These are phyloP conservation scores for Aleurites moluccanus DNA, from an alignment of 441 rosid species.

Conservation along the genomic window DNA sequence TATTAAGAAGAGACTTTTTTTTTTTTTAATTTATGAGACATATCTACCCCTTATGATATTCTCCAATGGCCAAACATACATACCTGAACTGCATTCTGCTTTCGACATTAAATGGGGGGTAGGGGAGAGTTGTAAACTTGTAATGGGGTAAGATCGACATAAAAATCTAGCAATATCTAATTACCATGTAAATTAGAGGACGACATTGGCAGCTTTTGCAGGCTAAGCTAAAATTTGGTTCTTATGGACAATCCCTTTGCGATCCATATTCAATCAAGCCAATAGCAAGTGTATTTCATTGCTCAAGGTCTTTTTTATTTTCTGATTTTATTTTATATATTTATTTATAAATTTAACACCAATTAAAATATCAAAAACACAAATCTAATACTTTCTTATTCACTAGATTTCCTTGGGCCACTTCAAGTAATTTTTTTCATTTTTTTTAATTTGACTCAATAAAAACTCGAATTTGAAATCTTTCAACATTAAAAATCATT, in stretches of 20 bases:
- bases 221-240: background rate
- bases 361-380: too few species aligned
- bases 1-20: constrained; percentile 10
- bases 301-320: too few species aligned
- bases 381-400: too few species aligned
- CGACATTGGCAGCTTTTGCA: constrained; percentile 34
- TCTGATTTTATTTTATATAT: background rate
- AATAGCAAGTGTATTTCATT: background rate
- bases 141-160: too few species aligned
- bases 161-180: background rate
- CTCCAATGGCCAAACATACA: constrained; percentile 30
- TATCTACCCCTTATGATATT: constrained; percentile 32
- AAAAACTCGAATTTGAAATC: too few species aligned
- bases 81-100: constrained; percentile 17
- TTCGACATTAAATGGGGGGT: constrained; percentile 28
- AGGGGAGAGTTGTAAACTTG: background rate
- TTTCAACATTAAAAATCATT: too few species aligned
- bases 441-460: too few species aligned
- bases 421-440: too few species aligned
- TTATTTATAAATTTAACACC: too few species aligned
- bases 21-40: constrained; percentile 25
- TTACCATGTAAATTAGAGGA: constrained; percentile 11
- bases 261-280: constrained; percentile 10
- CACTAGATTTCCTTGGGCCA: too few species aligned
- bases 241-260: background rate